Evolutionary conservation across 495 filamentous ascomycete genomes (phyloP), one percentile per base, ranked within the genome.

Genomic region (Xylaria palmicola): DNA sequence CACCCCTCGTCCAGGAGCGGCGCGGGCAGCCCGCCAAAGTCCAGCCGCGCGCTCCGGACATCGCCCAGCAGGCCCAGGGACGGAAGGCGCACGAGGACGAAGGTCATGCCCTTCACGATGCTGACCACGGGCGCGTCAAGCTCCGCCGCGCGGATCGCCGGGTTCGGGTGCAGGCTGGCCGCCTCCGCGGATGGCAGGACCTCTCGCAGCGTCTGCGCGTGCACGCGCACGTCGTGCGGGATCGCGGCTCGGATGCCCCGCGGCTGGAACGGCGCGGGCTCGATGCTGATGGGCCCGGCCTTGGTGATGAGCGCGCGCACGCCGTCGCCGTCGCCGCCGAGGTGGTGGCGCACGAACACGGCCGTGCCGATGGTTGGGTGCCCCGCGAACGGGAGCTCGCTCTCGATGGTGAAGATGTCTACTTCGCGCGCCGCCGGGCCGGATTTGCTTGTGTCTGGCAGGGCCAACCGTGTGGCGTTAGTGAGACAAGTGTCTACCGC

Each of bases 331-430:
- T 36, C 53, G 17, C 30, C 39, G 3, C 17, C 32, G 24, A 65
- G 40, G 20, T 78, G 61, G 12, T 75, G 65, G n/a, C 67, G 68
- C 52, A 77, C 74, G 68, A 87, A 83, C 48, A 80, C 80, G 3
- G 86, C 83, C 2, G 86, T 79, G 54, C 90, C 90, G 61, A 93
- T 85, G 43, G 87, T 91, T 0, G 90, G 90, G 70, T 93, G 90
- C 8, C 90, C 90, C 0, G 90, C 89, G 64, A 92, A 93, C 3
- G 86, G 85, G 13, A 92, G 69, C 67, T 92, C 89, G 10, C 62
- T 62, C 27, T 77, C 70, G 15, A 77, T 70, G 27, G 85, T 87
- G 78, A 91, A 91, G 74, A 92, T 93, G 72, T 90, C 85, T 67
- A 92, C 85, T 3, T 76, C 62, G 43, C 79, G 74, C 34, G 67